Evolutionary conservation across 2,329 filamentous ascomycete genomes (phyloP).

Genomic region (Talaromyces verruculosus): DNA sequence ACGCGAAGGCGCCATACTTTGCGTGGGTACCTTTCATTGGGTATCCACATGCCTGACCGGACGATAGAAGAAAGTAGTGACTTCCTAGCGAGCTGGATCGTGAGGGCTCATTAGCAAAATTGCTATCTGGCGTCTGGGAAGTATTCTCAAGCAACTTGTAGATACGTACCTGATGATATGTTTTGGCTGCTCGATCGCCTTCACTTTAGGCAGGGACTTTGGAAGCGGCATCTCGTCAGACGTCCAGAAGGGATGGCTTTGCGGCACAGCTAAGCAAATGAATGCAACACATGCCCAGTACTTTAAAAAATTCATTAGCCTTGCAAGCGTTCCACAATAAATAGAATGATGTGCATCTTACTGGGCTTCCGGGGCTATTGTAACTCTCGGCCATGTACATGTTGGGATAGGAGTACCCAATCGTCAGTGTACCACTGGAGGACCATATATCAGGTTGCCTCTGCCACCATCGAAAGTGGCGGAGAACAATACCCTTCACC

Average conservation of each 20-base stretch:
- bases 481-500: slow-evolving; percentile 18
- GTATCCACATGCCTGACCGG: slow-evolving; percentile 25
- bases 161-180: neutral
- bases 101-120: neutral
- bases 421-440: slow-evolving; percentile 11
- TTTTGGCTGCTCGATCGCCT: neutral
- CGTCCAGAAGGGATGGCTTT: slow-evolving; percentile 17
- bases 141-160: too few relatives aligned
- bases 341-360: neutral
- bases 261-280: neutral
- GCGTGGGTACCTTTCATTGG: slow-evolving; percentile 31
- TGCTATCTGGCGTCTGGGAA: too few relatives aligned
- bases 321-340: neutral
- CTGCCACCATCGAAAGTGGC: slow-evolving; percentile 24
- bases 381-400: slow-evolving; percentile 19
- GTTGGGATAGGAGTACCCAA: slow-evolving; percentile 17
- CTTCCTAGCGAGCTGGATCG: neutral
- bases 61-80: slow-evolving; percentile 26
- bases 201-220: neutral
- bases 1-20: slow-evolving; percentile 51
- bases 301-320: neutral
- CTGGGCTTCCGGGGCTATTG: slow-evolving; percentile 21
- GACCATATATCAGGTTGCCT: slow-evolving; percentile 19
- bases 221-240: slow-evolving; percentile 17
- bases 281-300: slow-evolving; percentile 21